These are phyloP conservation scores for Penicillium thymicola DNA, from an alignment of 2,329 filamentous ascomycete species.

Conservation along the genomic window DNA sequence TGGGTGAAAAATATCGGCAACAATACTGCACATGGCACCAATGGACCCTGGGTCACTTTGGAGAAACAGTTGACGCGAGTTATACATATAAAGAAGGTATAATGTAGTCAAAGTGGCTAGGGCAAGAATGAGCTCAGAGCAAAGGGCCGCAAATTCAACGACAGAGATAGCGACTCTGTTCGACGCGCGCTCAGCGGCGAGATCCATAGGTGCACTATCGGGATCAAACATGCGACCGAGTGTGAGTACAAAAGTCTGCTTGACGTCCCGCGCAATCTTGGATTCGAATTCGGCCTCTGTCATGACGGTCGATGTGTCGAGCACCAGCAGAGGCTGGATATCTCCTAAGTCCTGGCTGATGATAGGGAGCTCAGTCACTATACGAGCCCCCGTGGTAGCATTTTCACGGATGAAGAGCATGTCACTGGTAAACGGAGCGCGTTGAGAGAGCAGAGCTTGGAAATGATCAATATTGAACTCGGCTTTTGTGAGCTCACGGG, in stretches of 20 bases:
- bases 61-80: constrained; percentile 29
- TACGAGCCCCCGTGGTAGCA: constrained; percentile 25
- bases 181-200: constrained; percentile 22
- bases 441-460: constrained; percentile 29
- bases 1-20: constrained; percentile 30
- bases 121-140: constrained; percentile 30
- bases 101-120: constrained; percentile 23
- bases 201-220: constrained; percentile 17
- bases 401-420: constrained; percentile 33
- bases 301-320: constrained; percentile 32
- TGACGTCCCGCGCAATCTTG: constrained; percentile 29
- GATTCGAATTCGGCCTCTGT: constrained; percentile 24
- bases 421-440: constrained; percentile 34
- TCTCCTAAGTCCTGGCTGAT: constrained; percentile 33
- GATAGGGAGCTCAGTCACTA: constrained; percentile 30
- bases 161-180: constrained; percentile 30
- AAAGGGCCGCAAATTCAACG: constrained; percentile 28
- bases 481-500: constrained; percentile 14
- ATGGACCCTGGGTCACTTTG: constrained; percentile 35
- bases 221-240: constrained; percentile 33
- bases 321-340: constrained; percentile 27
- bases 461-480: constrained; percentile 34
- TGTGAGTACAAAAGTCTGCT: constrained; percentile 31
- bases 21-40: constrained; percentile 36
- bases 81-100: constrained; percentile 29